Base-by-base conservation (phyloP, 345 rosid species). In the Zanthoxylum bungeanum region DNA sequence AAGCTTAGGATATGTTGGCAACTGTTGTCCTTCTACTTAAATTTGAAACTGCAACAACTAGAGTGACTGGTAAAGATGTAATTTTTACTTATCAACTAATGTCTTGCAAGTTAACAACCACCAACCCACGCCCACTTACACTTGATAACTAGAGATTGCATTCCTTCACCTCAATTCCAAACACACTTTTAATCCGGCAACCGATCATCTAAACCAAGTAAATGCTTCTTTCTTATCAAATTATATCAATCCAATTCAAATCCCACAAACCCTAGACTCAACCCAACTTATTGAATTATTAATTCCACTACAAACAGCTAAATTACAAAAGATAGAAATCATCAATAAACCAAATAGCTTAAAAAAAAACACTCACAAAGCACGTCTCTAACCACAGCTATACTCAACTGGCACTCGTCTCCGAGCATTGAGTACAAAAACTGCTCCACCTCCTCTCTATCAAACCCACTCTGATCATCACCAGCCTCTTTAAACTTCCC, bases 321-420 rank as follows among this genome's bases (percentile, higher is more conserved):
- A 50, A 42, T 51, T 36, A 16, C 17, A 44, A 24, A n/a, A 37
- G 27, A 19, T 39, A 9, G 60, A 19, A 49, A n/a, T 46, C 19
- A 39, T 19, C 40, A 71, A 46, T 33, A 24, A 69, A 39, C 37
- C 30, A 50, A 46, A 68, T 30, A 59, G 34, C 22, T 30, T 36
- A 22, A 73, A 12, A 33, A 36, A 47, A 31, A 60, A 22, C 42
- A 79, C 97, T 89, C 77, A 94, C 98, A 80, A 5, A 89, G 78
- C 46, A 92, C 91, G 76, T 92, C 98, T 85, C 86, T 81, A 64
- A 94, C 86, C 77, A 92, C 88, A 60, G 84, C 97, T 81, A 90
- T 70, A 74, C 86, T 84, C 59, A 94, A 87, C 60, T 90, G 85
- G 22, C 85, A 82, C 64, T 92, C 92, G 19, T 86, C 86, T 7